A percentile compares a stretch with the other conserved stretches of the same genome.
These are phyloP conservation scores for Geosiphon pyriformis DNA, from an alignment of 192 early-diverging fungal species.

Conservation along the genomic window DNA sequence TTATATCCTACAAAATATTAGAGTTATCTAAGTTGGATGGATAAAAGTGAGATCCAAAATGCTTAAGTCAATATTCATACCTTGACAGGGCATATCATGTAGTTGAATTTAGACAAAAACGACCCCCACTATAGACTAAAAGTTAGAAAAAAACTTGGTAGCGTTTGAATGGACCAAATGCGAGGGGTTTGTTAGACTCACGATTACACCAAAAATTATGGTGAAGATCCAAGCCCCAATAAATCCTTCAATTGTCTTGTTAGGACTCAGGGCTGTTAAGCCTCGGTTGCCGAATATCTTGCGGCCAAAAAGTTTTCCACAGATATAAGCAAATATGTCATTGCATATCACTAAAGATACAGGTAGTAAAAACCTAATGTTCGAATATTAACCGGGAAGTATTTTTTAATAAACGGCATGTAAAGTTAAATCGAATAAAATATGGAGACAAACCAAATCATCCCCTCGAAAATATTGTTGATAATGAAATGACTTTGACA, in stretches of 20 bases:
- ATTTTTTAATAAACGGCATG: not conserved
- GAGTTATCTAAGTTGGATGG: not conserved
- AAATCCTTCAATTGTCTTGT: conserved; percentile 98
- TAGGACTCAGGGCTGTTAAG: conserved; percentile 90
- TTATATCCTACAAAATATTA: conserved; percentile 34
- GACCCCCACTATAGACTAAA: conserved; percentile 36
- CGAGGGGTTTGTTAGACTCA: conserved; percentile 27
- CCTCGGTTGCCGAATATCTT: conserved; percentile 45
- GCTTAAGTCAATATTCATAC: conserved; percentile 9
- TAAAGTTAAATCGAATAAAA: not conserved
- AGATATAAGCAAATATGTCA: conserved; percentile 93
- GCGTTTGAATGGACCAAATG: not conserved
- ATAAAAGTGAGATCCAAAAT: not conserved
- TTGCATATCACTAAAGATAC: conserved; percentile 86
- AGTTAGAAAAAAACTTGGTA: not conserved
- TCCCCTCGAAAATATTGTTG: conserved; percentile 96
- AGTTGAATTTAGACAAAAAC: conserved; percentile 46
- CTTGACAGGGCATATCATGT: conserved; percentile 58
- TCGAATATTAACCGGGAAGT: not conserved
- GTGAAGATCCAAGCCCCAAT: conserved; percentile 84
- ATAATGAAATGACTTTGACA: conserved; percentile 93
- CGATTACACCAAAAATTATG: conserved; percentile 80
- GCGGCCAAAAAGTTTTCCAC: conserved; percentile 92
- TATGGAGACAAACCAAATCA: conserved; percentile 68
- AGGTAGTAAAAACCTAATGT: conserved; percentile 73